These are phyloP conservation scores for Trichoderma sp. DNA, from an alignment of 2,329 filamentous ascomycete species.

Conservation along the genomic window DNA sequence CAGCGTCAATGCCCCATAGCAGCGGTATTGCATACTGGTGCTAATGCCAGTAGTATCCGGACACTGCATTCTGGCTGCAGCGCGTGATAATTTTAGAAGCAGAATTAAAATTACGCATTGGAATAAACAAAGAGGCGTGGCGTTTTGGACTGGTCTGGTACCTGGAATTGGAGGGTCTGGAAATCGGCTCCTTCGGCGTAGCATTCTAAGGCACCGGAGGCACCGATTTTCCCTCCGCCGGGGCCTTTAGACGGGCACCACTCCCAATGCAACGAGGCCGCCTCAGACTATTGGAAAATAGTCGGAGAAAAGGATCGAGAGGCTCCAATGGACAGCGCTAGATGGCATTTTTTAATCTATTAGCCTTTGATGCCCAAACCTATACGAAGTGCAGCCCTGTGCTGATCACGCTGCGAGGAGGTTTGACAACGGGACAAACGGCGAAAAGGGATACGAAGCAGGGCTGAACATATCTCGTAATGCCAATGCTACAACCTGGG, in stretches of 20 bases:
- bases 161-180: slow-evolving; percentile 16
- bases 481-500: neutral
- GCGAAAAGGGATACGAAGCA: neutral
- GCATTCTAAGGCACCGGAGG: neutral
- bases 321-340: neutral
- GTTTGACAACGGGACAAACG: neutral
- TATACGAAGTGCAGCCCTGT: neutral
- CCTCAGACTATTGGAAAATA: slow-evolving; percentile 16
- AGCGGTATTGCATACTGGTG: neutral
- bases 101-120: slow-evolving; percentile 8
- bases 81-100: slow-evolving; percentile 27
- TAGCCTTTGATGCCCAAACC: neutral
- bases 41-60: neutral
- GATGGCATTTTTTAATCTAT: neutral
- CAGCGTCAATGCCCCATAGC: neutral
- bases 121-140: neutral
- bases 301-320: neutral
- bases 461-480: neutral
- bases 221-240: slow-evolving; percentile 2
- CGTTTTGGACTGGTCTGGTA: slow-evolving; percentile 6
- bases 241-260: neutral
- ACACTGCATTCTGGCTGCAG: neutral
- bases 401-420: neutral
- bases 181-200: slow-evolving; percentile 7
- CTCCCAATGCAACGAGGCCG: neutral